Conservation (phyloP, 2,329 filamentous ascomycete genomes). For the Annulohypoxylon truncatum region DNA sequence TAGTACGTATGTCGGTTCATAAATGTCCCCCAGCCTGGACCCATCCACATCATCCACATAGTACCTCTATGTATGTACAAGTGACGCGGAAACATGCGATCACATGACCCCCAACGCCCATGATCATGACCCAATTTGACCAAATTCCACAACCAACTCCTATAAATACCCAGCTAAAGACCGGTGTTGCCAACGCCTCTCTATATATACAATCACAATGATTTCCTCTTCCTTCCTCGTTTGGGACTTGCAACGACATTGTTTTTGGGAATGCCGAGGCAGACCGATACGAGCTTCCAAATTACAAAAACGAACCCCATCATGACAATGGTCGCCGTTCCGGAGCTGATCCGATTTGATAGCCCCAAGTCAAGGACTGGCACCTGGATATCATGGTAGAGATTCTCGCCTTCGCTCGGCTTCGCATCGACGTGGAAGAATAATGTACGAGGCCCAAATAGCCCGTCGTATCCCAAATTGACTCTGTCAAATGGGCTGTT, state of each 20-base stretch:
- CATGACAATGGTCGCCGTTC: slow-evolving; percentile 69
- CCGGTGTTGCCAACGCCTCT: neutral
- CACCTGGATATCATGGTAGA: slow-evolving; percentile 69
- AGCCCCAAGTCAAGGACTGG: slow-evolving; percentile 72
- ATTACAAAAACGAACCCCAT: slow-evolving; percentile 77
- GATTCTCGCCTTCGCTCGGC: slow-evolving; percentile 50
- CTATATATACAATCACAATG: slow-evolving; percentile 40
- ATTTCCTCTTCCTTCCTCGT: slow-evolving; percentile 44
- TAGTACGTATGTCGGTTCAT: slow-evolving; percentile 1
- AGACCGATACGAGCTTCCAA: slow-evolving; percentile 65
- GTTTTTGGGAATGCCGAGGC: slow-evolving; percentile 47
- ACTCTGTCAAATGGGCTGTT: slow-evolving; percentile 86
- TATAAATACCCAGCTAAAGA: slow-evolving; percentile 8
- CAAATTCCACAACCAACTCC: slow-evolving; percentile 8
- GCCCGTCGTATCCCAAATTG: slow-evolving; percentile 85
- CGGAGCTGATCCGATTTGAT: slow-evolving; percentile 60
- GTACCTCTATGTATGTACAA: slow-evolving; percentile 1
- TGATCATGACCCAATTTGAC: neutral
- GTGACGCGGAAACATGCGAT: slow-evolving; percentile 19
- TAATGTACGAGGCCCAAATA: slow-evolving; percentile 80
- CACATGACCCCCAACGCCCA: slow-evolving; percentile 34
- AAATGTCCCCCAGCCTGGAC: slow-evolving; percentile 9
- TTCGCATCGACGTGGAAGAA: slow-evolving; percentile 81
- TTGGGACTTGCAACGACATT: slow-evolving; percentile 43
- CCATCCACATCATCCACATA: slow-evolving; percentile 10